Evolutionary conservation across 169 alveolate genomes (phyloP).

Genomic region (Cryptosporidium viatorum): DNA sequence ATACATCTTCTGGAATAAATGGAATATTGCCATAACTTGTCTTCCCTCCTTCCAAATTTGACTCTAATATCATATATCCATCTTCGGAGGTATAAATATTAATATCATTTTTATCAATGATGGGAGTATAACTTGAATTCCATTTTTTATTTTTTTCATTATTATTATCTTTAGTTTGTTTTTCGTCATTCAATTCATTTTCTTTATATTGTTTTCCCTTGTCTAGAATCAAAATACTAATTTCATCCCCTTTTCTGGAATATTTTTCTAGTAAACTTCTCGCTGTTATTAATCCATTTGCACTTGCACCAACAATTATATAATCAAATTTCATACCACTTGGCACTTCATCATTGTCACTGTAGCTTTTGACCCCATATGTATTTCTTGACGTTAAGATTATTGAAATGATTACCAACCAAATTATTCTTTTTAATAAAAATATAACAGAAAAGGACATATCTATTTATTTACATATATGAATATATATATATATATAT

Average conservation of each 20-base stretch:
- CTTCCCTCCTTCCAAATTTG: conserved; percentile 48
- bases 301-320: conserved; percentile 59
- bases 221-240: conserved; percentile 28
- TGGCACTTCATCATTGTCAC: background rate
- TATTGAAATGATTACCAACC: background rate
- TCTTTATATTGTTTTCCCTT: conserved; percentile 27
- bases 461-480: no score
- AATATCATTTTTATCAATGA: background rate
- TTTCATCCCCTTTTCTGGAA: conserved; percentile 3
- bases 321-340: conserved; percentile 16
- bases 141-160: background rate
- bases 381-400: background rate
- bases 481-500: background rate
- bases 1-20: conserved; percentile 38
- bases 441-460: background rate
- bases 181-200: background rate
- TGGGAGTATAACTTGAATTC: background rate
- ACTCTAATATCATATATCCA: conserved; percentile 13
- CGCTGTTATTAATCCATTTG: conserved; percentile 19
- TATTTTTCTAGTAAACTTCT: conserved; percentile 48
- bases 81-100: conserved; percentile 23
- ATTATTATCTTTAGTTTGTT: conserved; percentile 3
- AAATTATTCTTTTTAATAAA: no score
- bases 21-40: conserved; percentile 67
- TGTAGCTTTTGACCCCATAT: background rate